These are phyloP conservation scores for Cucumis sativus DNA, from an alignment of 306 rosid genomes.

Conservation along the genomic window DNA sequence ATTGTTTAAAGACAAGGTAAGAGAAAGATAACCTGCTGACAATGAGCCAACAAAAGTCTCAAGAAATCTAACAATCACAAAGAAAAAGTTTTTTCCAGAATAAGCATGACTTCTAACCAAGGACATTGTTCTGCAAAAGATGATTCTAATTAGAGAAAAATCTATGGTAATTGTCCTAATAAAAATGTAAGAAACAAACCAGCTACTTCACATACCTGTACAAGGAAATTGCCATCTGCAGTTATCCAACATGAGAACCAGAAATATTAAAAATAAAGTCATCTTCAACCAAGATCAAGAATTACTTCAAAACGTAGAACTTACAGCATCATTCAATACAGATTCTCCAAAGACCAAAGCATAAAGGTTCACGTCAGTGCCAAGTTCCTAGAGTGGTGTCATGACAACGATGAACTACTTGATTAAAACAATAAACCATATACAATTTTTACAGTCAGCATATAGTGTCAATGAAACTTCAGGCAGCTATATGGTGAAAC, in stretches of 20 bases:
- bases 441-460: not conserved
- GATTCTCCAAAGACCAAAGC: constrained; percentile 99
- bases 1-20: not conserved
- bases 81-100: constrained; percentile 61
- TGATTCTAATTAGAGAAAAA: constrained; percentile 10
- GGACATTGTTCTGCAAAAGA: constrained; percentile 74
- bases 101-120: constrained; percentile 45
- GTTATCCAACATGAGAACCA: constrained; percentile 12
- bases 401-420: not conserved
- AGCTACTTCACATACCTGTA: constrained; percentile 55
- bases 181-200: not conserved
- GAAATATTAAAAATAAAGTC: not conserved
- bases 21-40: constrained; percentile 66
- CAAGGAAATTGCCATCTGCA: constrained; percentile 94
- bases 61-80: constrained; percentile 79
- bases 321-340: constrained; percentile 91
- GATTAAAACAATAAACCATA: not conserved
- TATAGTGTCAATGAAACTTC: not conserved
- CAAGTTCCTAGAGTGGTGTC: constrained; percentile 65
- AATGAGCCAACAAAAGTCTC: constrained; percentile 96
- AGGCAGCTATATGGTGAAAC: not conserved
- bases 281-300: constrained; percentile 6
- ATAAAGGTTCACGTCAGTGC: constrained; percentile 81
- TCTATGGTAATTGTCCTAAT: constrained; percentile 11
- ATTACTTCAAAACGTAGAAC: constrained; percentile 19